Conservation (phyloP, 331 rosid species). For the Acacia pycnantha region DNA sequence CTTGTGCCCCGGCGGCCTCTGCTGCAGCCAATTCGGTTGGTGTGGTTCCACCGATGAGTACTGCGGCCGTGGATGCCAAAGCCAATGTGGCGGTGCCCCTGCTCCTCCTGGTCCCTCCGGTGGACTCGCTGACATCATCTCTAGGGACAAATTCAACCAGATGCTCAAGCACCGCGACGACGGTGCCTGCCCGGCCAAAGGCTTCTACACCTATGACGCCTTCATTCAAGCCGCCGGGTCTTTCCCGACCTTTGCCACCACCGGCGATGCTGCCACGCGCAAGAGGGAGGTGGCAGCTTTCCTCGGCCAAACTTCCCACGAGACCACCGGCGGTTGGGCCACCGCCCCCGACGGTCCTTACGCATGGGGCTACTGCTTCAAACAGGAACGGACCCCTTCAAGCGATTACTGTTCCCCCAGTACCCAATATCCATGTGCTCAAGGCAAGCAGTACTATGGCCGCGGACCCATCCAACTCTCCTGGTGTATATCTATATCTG, state of each 20-base stretch:
- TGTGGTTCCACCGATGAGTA: constrained; percentile 29
- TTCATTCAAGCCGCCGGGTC: constrained; percentile 44
- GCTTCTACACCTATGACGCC: constrained; percentile 48
- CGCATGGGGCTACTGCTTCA: constrained; percentile 54
- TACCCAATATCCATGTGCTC: constrained; percentile 38
- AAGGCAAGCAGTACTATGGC: constrained; percentile 40
- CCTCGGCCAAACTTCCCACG: constrained; percentile 64
- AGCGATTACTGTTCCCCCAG: constrained; percentile 27
- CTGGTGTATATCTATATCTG: not conserved
- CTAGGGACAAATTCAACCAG: constrained; percentile 34
- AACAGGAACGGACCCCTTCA: constrained; percentile 37
- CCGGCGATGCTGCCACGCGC: constrained; percentile 42
- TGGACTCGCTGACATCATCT: constrained; percentile 25
- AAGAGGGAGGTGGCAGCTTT: constrained; percentile 65
- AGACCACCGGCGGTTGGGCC: constrained; percentile 60
- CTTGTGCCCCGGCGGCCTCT: constrained; percentile 34
- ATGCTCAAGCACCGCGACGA: constrained; percentile 45
- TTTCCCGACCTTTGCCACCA: constrained; percentile 38
- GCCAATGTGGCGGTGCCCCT: constrained; percentile 33
- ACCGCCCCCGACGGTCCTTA: constrained; percentile 49
- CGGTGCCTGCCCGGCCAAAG: constrained; percentile 16
- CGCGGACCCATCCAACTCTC: constrained; percentile 43
- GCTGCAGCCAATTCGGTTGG: constrained; percentile 55
- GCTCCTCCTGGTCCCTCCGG: not conserved
- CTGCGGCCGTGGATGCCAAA: constrained; percentile 43